phyloP scores from a whole-genome alignment of 495 filamentous ascomycete species.

The Xeromyces bisporus region DNA sequence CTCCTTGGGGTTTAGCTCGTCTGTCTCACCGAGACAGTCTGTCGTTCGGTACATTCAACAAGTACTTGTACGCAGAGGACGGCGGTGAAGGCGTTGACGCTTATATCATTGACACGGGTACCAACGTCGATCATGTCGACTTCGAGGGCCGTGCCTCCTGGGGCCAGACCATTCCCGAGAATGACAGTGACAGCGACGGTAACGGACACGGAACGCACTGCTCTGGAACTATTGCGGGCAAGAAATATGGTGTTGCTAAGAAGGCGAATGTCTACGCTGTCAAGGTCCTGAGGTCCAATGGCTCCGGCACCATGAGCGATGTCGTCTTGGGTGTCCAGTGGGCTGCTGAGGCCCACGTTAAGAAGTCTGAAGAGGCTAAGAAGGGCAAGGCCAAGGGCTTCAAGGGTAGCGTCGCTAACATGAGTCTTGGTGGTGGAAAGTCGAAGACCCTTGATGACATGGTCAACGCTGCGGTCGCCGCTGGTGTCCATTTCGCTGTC shows the following conservation, averaged over 20 bases:
- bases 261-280: constrained; percentile 93
- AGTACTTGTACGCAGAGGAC: constrained; percentile 82
- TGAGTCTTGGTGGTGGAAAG: constrained; percentile 96
- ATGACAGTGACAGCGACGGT: constrained; percentile 79
- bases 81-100: constrained; percentile 97
- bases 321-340: constrained; percentile 97
- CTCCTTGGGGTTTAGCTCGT: constrained; percentile 95
- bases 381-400: constrained; percentile 72
- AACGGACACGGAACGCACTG: constrained; percentile 99
- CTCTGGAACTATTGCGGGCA: constrained; percentile 92
- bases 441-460: constrained; percentile 74
- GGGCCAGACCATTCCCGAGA: constrained; percentile 85
- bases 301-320: constrained; percentile 95
- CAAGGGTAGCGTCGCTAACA: constrained; percentile 98
- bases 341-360: constrained; percentile 63
- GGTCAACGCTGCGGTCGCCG: constrained; percentile 82
- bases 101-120: constrained; percentile 97
- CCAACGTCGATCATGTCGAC: constrained; percentile 84
- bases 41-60: constrained; percentile 86
- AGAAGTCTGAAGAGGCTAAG: constrained; percentile 61
- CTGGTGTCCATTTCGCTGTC: constrained; percentile 91
- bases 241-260: constrained; percentile 99
- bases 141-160: constrained; percentile 90
- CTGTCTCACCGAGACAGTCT: constrained; percentile 85
- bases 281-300: constrained; percentile 95